Evolutionary conservation across 768 basidiomycete species (phyloP).

Genomic region (Strobilomyces echinocephalus): DNA sequence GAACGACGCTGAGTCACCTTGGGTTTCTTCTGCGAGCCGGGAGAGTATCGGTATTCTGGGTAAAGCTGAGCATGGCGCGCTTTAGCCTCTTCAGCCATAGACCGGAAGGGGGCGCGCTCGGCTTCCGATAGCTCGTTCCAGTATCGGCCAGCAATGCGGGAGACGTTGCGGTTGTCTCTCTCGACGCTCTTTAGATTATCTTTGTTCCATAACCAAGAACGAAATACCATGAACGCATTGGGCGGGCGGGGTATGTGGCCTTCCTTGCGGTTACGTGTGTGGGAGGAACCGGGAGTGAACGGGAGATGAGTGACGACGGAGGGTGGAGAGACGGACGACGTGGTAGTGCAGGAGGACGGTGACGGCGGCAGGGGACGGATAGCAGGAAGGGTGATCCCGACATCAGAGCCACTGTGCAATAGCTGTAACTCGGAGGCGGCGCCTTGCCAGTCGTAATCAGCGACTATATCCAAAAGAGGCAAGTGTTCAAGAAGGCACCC

Average conservation of each 20-base stretch:
- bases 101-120: conserved; percentile 45
- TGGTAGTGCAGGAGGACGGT: conserved; percentile 14
- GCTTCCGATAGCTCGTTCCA: conserved; percentile 56
- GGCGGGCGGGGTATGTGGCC: conserved; percentile 70
- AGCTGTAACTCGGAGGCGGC: conserved; percentile 17
- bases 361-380: conserved; percentile 12
- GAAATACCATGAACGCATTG: conserved; percentile 84
- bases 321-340: conserved; percentile 15
- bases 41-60: conserved; percentile 62
- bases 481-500: conserved; percentile 31
- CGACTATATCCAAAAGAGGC: conserved; percentile 32
- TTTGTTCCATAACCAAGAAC: conserved; percentile 60
- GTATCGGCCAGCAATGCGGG: conserved; percentile 59
- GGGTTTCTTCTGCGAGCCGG: conserved; percentile 33
- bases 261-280: conserved; percentile 37
- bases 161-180: conserved; percentile 69
- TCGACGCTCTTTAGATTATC: conserved; percentile 48
- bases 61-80: conserved; percentile 44
- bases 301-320: conserved; percentile 24
- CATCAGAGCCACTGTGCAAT: conserved; percentile 18
- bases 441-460: conserved; percentile 27
- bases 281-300: conserved; percentile 34
- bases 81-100: conserved; percentile 44
- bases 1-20: conserved; percentile 32
- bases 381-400: conserved; percentile 2